Evolutionary conservation across 306 rosid species (phyloP).

Genomic region (Trifolium subterraneum): DNA sequence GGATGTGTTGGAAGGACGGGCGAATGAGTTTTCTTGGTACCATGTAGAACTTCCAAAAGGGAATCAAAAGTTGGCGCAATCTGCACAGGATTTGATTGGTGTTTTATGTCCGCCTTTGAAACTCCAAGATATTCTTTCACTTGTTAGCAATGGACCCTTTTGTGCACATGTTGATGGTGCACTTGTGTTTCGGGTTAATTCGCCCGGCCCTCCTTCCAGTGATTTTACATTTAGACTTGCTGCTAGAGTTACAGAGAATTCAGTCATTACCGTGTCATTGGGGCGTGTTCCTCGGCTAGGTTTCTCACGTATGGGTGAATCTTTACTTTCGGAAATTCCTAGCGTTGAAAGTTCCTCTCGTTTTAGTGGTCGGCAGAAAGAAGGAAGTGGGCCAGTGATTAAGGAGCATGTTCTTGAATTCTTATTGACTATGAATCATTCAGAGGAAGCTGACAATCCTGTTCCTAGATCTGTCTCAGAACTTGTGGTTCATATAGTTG

Average conservation of each 20-base stretch:
- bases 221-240: slow-evolving; percentile 90
- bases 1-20: slow-evolving; percentile 63
- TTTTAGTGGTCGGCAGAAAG: slow-evolving; percentile 59
- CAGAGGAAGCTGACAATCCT: slow-evolving; percentile 95
- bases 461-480: slow-evolving; percentile 86
- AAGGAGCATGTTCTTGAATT: slow-evolving; percentile 97
- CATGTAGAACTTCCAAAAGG: slow-evolving; percentile 95
- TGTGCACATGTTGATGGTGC: slow-evolving; percentile 95
- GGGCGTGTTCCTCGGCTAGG: slow-evolving; percentile 97
- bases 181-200: slow-evolving; percentile 89
- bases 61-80: slow-evolving; percentile 74
- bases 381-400: slow-evolving; percentile 67
- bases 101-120: slow-evolving; percentile 95
- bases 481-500: slow-evolving; percentile 88
- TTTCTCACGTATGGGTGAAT: slow-evolving; percentile 74
- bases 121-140: slow-evolving; percentile 96
- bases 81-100: slow-evolving; percentile 81
- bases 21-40: slow-evolving; percentile 91
- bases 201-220: slow-evolving; percentile 90
- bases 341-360: slow-evolving; percentile 68
- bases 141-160: slow-evolving; percentile 97
- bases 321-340: slow-evolving; percentile 93
- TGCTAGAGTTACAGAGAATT: slow-evolving; percentile 80
- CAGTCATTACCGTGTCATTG: slow-evolving; percentile 84
- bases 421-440: slow-evolving; percentile 78